Percentiles rank a stretch among this genome's conserved stretches.
Conservation (phyloP, 768 basidiomycete genomes). For the Lentinus brumalis region DNA sequence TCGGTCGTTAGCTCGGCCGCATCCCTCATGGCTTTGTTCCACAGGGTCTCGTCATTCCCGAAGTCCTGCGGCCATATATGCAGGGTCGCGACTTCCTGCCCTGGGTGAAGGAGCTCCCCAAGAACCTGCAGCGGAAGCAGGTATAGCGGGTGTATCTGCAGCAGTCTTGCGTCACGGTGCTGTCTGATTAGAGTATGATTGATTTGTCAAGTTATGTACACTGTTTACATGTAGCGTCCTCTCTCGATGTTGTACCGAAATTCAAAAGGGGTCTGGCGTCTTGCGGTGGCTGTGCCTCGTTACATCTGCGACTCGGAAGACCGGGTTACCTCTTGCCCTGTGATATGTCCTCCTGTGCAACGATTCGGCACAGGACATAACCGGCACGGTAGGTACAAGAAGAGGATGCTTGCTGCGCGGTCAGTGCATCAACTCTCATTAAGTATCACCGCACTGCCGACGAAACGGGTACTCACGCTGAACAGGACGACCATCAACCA, state of each 20-base stretch:
- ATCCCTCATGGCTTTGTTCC: not conserved
- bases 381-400: not conserved
- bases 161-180: too few relatives aligned
- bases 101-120: slow-evolving; percentile 81
- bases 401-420: too few relatives aligned
- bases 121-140: slow-evolving; percentile 75
- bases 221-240: too few relatives aligned
- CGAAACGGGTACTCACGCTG: too few relatives aligned
- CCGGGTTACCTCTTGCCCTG: not conserved
- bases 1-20: not conserved
- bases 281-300: not conserved
- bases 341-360: not conserved
- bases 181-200: too few relatives aligned
- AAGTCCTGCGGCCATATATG: slow-evolving; percentile 93
- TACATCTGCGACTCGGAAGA: too few relatives aligned
- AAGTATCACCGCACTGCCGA: not conserved
- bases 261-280: not conserved
- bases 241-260: not conserved
- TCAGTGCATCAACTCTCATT: not conserved
- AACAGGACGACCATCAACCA: too few relatives aligned
- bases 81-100: slow-evolving; percentile 89
- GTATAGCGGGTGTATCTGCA: slow-evolving; percentile 31
- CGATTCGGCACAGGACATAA: not conserved
- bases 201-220: too few relatives aligned
- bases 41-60: slow-evolving; percentile 89